Base-by-base conservation (phyloP, 371 early-diverging fungal genomes). In the Syncephalastrum monosporum region DNA sequence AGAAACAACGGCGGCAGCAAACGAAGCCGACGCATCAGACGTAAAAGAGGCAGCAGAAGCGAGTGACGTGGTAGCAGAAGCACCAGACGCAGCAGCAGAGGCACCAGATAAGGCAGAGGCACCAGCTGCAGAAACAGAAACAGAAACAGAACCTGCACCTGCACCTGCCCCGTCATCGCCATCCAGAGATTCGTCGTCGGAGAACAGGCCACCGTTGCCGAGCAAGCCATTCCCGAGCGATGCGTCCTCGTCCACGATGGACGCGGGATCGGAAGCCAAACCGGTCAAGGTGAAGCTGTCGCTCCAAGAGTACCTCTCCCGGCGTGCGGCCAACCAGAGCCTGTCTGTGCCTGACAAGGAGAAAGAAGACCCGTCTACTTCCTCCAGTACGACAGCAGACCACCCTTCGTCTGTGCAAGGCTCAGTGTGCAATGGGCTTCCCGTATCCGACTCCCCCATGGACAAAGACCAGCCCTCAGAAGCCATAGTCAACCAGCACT, bases 261-360 rank as follows among this genome's bases (percentile, higher is more conserved):
- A 47, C 45, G 25, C 56, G 25, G 42, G 38, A 13, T 29, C 51
- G 16, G 53, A 57, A 38, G 29, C 19, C 25, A 64, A 62, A 56
- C 53, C 59, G 4, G 42, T 56, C 33, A 65, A 61, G 42, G 60
- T 67, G 10, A 74, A 74, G 41, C 47, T 74, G 0, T 66, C 69
- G 4, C 45, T 74, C 14, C 75, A 71, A 62, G 75, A 74, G 55
- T 74, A 74, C 47, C 49, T 74, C 8, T 60, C 65, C 42, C 55
- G 65, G 24, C 65, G 69, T 21, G 60, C 50, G 10, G 59, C 54
- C 52, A 49, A 60, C 51, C 52, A 63, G 56, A 53, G 59, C 21
- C 23, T 48, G 24, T 21, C 46, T 19, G 48, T 48, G 21, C 23
- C 23, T 46, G 46, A 16, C 16, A 46, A 46, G n/a, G 46, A 51